Percentiles rank a stretch among this genome's conserved stretches.
phyloP scores from a whole-genome alignment of 306 rosid genomes.

The Mucuna pruriens region DNA sequence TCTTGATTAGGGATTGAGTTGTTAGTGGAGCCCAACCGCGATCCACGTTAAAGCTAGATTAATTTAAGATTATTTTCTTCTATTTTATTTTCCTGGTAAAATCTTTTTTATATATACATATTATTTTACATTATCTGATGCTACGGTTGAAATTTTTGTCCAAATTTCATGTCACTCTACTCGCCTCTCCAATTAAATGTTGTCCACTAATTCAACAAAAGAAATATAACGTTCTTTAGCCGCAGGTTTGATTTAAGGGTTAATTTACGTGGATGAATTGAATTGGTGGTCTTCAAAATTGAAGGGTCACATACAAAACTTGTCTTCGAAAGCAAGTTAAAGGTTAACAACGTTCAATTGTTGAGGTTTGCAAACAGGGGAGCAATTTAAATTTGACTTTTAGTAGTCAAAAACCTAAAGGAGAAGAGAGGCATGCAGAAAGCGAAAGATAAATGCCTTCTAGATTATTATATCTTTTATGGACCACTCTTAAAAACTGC shows the following conservation, averaged over 20 bases:
- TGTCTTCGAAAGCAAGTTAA: neutral
- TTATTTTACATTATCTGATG: neutral
- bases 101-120: neutral
- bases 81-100: neutral
- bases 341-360: neutral
- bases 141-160: neutral
- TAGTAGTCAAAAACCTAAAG: conserved; percentile 24
- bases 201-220: neutral
- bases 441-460: neutral
- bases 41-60: neutral
- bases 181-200: neutral
- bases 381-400: conserved; percentile 1
- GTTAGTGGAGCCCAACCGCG: conserved; percentile 13
- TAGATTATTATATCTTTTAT: neutral
- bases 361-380: neutral
- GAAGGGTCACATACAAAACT: neutral
- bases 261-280: conserved; percentile 17
- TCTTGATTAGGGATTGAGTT: neutral
- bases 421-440: conserved; percentile 24
- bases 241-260: neutral
- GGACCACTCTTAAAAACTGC: conserved; percentile 18
- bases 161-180: neutral
- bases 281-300: neutral
- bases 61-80: neutral
- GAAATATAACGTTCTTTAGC: neutral